Base-by-base conservation (phyloP, 2,329 filamentous ascomycete genomes). In the Coniella lustricola region DNA sequence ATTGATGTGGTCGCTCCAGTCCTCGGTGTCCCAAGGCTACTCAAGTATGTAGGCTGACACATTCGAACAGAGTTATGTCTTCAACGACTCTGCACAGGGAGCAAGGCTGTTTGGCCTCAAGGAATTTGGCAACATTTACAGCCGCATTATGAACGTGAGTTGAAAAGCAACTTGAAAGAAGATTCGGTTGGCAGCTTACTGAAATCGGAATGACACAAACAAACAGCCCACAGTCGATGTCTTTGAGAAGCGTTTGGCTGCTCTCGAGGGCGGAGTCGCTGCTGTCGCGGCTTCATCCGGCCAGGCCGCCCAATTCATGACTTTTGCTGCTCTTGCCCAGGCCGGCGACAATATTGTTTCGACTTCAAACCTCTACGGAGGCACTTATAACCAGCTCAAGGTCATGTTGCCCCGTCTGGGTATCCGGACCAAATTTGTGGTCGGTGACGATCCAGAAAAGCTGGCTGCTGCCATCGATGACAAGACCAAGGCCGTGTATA, bases 51-150 rank as follows among this genome's bases (percentile, higher is more conserved):
- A n/a, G 18, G 9, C 9, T 21, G 3, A n/a, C 17, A 57, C n/a
- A 52, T 56, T 46, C 59, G 44, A 37, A 39, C 56, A 90, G 85
- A 95, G 89, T 61, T 98, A 75, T 69, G 82, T 81, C 46, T 98
- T 98, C 79, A 85, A 97, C 79, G 88, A 97, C 73, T 95, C 89
- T 44, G 91, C 90, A 43, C 93, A 97, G 62, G 93, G 89, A 54
- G 93, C 93, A 48, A 84, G 90, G 66, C 84, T 98, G 36, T 98
- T 98, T 64, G 87, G 89, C 64, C 87, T 98, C 67, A 94, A 97
- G 73, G 90, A 97, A 71, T 86, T 88, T 61, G 93, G 90, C 69
- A 97, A 97, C 72, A 95, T 97, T 67, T 98, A 98, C 77, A 93
- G 85, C 66, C 88, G 93, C 56, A 90, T 98, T 60, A 89, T 87